Percentiles rank a stretch among this genome's conserved stretches.
Evolutionary conservation across 2,329 filamentous ascomycete species (phyloP).

Genomic region (Ceratocystis cubensis): DNA sequence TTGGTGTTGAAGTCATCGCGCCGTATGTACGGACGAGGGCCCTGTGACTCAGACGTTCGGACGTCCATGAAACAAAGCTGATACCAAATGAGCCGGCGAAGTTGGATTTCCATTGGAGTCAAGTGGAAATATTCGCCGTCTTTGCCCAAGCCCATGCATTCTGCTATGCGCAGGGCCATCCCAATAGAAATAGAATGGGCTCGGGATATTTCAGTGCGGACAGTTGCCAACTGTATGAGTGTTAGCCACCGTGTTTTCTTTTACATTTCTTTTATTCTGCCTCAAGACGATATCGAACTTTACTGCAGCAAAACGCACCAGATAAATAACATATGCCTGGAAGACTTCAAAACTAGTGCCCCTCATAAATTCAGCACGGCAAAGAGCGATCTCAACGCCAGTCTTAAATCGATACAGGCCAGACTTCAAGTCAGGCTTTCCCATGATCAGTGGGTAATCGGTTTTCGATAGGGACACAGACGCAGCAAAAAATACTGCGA

Average conservation of each 20-base stretch:
- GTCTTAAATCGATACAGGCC: constrained; percentile 52
- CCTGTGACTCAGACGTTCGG: constrained; percentile 61
- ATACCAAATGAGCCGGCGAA: constrained; percentile 62
- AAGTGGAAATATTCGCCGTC: constrained; percentile 56
- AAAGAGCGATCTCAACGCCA: constrained; percentile 54
- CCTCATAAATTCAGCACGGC: constrained; percentile 56
- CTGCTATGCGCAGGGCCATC: constrained; percentile 58
- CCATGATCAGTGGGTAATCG: constrained; percentile 36
- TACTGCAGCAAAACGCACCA: constrained; percentile 38
- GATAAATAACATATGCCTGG: constrained; percentile 65
- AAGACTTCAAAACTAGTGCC: constrained; percentile 58
- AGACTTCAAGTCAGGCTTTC: constrained; percentile 20
- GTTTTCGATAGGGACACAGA: constrained; percentile 52
- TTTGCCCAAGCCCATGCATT: constrained; percentile 65
- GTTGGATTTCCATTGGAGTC: constrained; percentile 54
- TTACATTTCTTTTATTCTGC: too few species aligned
- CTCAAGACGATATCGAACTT: neutral
- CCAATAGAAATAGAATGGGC: constrained; percentile 61
- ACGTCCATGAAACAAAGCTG: constrained; percentile 67
- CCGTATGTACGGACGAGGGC: constrained; percentile 58
- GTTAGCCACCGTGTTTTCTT: neutral
- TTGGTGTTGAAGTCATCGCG: constrained; percentile 63
- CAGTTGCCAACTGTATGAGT: constrained; percentile 49
- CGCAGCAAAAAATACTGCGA: constrained; percentile 57
- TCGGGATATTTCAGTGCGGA: constrained; percentile 57